Base-by-base conservation (phyloP, 139 green algal genomes). In the Nannochloris sp. region DNA sequence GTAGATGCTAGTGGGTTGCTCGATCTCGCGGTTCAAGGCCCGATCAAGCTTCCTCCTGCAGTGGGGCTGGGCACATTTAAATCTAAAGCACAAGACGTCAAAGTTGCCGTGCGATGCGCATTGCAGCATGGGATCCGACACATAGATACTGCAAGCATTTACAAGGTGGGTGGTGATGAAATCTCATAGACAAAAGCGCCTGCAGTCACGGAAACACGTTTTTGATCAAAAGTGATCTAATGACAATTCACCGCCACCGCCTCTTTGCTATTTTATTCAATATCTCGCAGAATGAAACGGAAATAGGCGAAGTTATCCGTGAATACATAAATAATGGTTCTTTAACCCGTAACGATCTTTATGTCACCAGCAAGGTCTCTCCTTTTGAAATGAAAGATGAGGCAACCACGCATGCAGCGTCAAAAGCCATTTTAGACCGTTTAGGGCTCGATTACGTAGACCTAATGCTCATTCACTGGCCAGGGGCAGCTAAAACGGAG, bases 401-500 rank as follows among this genome's bases (percentile, higher is more conserved):
- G 48, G 36, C 31, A 5, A 34, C 36, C 48, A 82, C 69, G 5
- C 8, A 32, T 4, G 48, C 62, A 15, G 67, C 54, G 7, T n/a
- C n/a, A n/a, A 64, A 73, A 37, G 24, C 5, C 45, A 74, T 60
- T 35, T 29, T 74, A 33, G 14, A 36, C 15, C 35, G 29, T 23
- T 48, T 76, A 44, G 42, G 42, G 12, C 30, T 72, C 10, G 60
- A 7, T 3, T 65, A 71, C 38, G 23, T 75, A 15, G 86, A 92
- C 55, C 61, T 90, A 33, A 15, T 92, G 54, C 71, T 92, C 4
- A 79, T 93, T 6, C 86, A 93, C 57, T 93, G 86, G 86, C 86
- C 86, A 44, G 86, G 84, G 0, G 76, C 63, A 2, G 54, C 75
- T 0, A 71, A 73, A 7, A 58, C 64, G 24, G 14, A 56, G 1